A percentile compares a stretch with the other conserved stretches of the same genome.
phyloP scores from a whole-genome alignment of 768 basidiomycete species.

The Tricholoma matsutake region DNA sequence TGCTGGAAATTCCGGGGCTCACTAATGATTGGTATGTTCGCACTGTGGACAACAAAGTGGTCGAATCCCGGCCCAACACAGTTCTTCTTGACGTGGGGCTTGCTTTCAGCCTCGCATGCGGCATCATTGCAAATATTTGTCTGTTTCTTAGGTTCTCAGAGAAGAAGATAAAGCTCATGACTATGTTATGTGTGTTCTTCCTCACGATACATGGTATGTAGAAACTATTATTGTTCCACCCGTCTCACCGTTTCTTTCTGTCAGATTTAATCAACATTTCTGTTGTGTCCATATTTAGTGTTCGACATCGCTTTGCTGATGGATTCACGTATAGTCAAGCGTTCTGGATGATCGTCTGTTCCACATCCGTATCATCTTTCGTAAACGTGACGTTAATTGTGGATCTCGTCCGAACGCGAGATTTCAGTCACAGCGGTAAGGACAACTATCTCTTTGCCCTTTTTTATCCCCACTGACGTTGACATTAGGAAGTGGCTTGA shows the following conservation, averaged over 20 bases:
- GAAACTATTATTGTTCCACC: background rate
- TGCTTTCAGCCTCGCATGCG: slow-evolving; percentile 64
- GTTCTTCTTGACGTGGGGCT: slow-evolving; percentile 57
- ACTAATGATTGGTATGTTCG: slow-evolving; percentile 74
- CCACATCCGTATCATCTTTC: slow-evolving; percentile 60
- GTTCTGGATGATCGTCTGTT: slow-evolving; percentile 78
- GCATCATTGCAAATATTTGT: slow-evolving; percentile 62
- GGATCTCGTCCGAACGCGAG: slow-evolving; percentile 55
- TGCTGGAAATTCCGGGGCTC: slow-evolving; percentile 80
- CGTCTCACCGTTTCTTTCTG: slow-evolving; percentile 3
- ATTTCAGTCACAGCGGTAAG: slow-evolving; percentile 65
- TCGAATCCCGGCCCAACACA: slow-evolving; percentile 54
- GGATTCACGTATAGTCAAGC: slow-evolving; percentile 69
- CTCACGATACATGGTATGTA: slow-evolving; percentile 68
- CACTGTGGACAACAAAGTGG: slow-evolving; percentile 41
- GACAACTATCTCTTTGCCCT: background rate
- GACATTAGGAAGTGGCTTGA: slow-evolving; percentile 70
- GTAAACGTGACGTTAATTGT: slow-evolving; percentile 66
- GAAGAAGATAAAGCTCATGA: slow-evolving; percentile 56
- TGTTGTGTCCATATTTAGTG: slow-evolving; percentile 59
- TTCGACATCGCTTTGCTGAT: slow-evolving; percentile 55
- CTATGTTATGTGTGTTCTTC: slow-evolving; percentile 58
- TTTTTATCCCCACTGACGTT: background rate
- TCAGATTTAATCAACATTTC: slow-evolving; percentile 71
- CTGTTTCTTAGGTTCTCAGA: slow-evolving; percentile 74